A percentile compares a stretch with the other conserved stretches of the same genome.
phyloP scores from a whole-genome alignment of 192 early-diverging fungal species.

The Piromyces sp. region DNA sequence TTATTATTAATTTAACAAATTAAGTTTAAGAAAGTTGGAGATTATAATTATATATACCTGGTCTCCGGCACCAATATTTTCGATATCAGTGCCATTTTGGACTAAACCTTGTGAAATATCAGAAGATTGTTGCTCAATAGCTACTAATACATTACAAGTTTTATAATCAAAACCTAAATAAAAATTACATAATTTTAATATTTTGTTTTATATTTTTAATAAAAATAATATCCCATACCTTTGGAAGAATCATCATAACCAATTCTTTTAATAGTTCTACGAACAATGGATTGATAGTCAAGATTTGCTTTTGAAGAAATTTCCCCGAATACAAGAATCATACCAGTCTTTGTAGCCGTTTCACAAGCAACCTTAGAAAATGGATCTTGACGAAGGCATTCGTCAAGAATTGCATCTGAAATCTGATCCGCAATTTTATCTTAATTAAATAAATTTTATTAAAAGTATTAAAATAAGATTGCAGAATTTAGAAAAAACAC shows the following conservation, averaged over 20 bases:
- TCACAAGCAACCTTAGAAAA: slow-evolving; percentile 98
- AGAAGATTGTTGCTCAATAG: slow-evolving; percentile 99
- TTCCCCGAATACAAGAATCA: slow-evolving; percentile 99
- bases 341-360: slow-evolving; percentile 98
- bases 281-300: slow-evolving; percentile 99
- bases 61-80: slow-evolving; percentile 98
- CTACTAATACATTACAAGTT: slow-evolving; percentile 98
- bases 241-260: slow-evolving; percentile 97
- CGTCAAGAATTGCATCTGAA: slow-evolving; percentile 1
- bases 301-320: slow-evolving; percentile 94
- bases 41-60: slow-evolving; percentile 46
- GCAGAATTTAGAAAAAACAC: too few relatives aligned
- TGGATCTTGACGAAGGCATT: slow-evolving; percentile 68
- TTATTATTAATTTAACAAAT: too few relatives aligned
- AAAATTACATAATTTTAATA: too few relatives aligned
- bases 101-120: slow-evolving; percentile 96
- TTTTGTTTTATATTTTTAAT: too few relatives aligned
- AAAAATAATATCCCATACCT: too few relatives aligned
- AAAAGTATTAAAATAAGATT: too few relatives aligned
- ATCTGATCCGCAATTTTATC: slow-evolving; percentile 4
- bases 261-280: slow-evolving; percentile 95
- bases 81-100: slow-evolving; percentile 74
- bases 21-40: too few relatives aligned
- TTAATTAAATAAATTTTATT: too few relatives aligned
- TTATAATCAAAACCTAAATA: slow-evolving; percentile 91